phyloP scores from a whole-genome alignment of 2,329 filamentous ascomycete genomes.

The Pseudocercospora fuligena region DNA sequence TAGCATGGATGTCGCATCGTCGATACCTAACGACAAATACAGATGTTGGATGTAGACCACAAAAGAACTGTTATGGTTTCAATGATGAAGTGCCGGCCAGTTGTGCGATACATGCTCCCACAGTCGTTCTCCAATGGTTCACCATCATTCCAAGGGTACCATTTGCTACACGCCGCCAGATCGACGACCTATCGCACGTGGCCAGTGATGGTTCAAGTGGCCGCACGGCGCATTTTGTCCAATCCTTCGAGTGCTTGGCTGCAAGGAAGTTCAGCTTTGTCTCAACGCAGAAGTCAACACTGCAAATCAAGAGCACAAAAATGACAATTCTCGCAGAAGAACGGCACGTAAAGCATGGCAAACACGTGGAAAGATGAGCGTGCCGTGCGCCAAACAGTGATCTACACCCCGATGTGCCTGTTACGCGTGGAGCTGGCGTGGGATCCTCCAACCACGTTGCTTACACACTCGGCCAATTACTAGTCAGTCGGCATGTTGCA shows the following conservation, averaged over 20 bases:
- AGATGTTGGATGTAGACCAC: background rate
- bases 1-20: background rate
- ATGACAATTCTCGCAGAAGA: background rate
- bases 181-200: background rate
- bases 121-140: slow-evolving; percentile 5
- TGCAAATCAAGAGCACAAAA: background rate
- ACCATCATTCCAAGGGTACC: background rate
- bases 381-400: slow-evolving; percentile 11
- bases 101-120: background rate
- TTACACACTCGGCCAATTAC: slow-evolving; percentile 6
- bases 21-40: background rate
- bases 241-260: slow-evolving; percentile 2
- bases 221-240: slow-evolving; percentile 9
- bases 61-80: slow-evolving; percentile 10
- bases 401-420: slow-evolving; percentile 1
- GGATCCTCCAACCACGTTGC: slow-evolving; percentile 4
- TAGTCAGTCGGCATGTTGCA: slow-evolving; percentile 7
- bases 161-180: slow-evolving; percentile 3
- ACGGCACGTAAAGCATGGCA: slow-evolving; percentile 7
- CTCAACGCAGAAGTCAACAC: background rate
- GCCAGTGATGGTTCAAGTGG: background rate
- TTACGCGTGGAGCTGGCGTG: background rate
- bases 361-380: slow-evolving; percentile 1
- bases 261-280: background rate
- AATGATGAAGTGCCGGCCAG: background rate